Conservation (phyloP, 225 moss, liverwort and hornwort species). For the Bryum argenteum region DNA sequence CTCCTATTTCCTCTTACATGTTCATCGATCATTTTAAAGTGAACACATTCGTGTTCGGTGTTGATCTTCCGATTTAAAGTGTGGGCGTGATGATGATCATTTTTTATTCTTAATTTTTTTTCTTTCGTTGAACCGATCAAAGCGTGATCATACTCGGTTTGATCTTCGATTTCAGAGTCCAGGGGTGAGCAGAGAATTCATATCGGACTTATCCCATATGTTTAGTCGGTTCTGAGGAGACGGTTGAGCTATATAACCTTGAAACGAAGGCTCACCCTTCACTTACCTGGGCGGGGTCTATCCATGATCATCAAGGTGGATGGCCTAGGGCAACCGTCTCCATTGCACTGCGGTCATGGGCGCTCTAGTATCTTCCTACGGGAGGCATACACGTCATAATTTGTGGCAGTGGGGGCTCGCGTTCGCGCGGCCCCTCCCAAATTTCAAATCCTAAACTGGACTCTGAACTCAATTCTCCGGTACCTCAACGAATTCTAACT, state of each 20-base stretch:
- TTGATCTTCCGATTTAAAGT: no score
- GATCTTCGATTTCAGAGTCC: no score
- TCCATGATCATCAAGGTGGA: constrained; percentile 34
- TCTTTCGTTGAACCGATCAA: no score
- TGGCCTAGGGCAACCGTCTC: constrained; percentile 31
- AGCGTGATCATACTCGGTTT: no score
- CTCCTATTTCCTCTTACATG: no score
- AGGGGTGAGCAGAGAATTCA: no score
- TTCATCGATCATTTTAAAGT: no score
- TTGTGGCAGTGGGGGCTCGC: constrained; percentile 65
- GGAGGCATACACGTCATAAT: constrained; percentile 74
- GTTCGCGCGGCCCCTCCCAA: constrained; percentile 53
- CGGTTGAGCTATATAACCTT: rapidly evolving
- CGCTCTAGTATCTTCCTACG: constrained; percentile 34
- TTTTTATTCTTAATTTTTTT: no score
- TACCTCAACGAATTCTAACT: no score
- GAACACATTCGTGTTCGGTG: no score
- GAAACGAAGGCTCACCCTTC: rapidly evolving
- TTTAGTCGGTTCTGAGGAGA: not conserved
- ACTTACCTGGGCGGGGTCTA: constrained; percentile 40
- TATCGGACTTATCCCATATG: not conserved
- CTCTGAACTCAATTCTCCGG: no score
- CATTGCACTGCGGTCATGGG: constrained; percentile 27
- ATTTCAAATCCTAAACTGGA: not conserved
- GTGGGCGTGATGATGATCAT: no score